A percentile compares a stretch with the other conserved stretches of the same genome.
Evolutionary conservation across 306 rosid genomes (phyloP).

Genomic region (Quercus wislizeni): DNA sequence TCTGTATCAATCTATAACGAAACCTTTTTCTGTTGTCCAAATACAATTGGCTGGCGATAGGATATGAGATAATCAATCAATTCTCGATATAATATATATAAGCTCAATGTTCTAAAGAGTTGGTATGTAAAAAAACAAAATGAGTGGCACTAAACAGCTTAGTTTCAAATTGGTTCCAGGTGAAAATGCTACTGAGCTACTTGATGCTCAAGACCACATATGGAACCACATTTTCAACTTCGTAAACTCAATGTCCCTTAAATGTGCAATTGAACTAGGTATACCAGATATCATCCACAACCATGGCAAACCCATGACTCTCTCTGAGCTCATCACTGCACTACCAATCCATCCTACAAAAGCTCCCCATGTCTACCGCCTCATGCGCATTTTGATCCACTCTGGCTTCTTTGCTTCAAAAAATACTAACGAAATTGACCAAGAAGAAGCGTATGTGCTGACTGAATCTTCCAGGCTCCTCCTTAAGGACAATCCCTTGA

Average conservation of each 20-base stretch:
- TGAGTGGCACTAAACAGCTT: too few species aligned
- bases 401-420: slow-evolving; percentile 21
- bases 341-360: slow-evolving; percentile 24
- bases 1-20: too few species aligned
- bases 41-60: not conserved
- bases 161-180: too few species aligned
- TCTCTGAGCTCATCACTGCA: not conserved
- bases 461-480: slow-evolving; percentile 20
- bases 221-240: slow-evolving; percentile 2
- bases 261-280: slow-evolving; percentile 33
- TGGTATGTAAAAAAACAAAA: too few species aligned
- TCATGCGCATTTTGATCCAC: slow-evolving; percentile 28
- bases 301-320: slow-evolving; percentile 21
- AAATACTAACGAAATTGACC: not conserved
- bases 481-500: slow-evolving; percentile 1
- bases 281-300: slow-evolving; percentile 16
- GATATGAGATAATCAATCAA: not conserved
- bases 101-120: too few species aligned
- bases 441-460: slow-evolving; percentile 17
- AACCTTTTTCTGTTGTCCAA: not conserved
- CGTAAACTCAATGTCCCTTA: slow-evolving; percentile 24
- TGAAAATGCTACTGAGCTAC: not conserved
- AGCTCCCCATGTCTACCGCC: slow-evolving; percentile 15
- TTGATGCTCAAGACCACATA: slow-evolving; percentile 18
- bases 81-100: too few species aligned